Evolutionary conservation across 345 rosid species (phyloP).

Genomic region (Eucalyptus coolabah): DNA sequence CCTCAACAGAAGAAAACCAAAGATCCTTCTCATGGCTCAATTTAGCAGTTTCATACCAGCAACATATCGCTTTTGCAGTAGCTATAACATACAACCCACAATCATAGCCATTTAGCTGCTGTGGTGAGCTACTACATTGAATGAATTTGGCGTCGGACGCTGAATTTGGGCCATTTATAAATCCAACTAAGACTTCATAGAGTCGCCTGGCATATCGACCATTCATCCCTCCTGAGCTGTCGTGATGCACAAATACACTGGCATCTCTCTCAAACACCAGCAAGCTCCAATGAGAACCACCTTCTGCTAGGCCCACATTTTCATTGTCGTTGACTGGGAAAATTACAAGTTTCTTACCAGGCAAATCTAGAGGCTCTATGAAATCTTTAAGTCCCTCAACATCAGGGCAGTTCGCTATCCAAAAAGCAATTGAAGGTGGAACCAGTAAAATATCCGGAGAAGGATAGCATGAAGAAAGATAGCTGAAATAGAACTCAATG

Average conservation of each 20-base stretch:
- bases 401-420: constrained; percentile 68
- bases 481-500: constrained; percentile 77
- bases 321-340: constrained; percentile 53
- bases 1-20: constrained; percentile 59
- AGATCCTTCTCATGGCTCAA: constrained; percentile 7
- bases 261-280: constrained; percentile 42
- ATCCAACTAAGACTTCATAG: constrained; percentile 23
- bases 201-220: constrained; percentile 23
- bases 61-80: constrained; percentile 36
- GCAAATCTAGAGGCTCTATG: constrained; percentile 37
- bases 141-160: constrained; percentile 14
- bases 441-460: constrained; percentile 40
- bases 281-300: constrained; percentile 86
- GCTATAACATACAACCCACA: constrained; percentile 67
- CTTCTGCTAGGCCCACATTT: constrained; percentile 54
- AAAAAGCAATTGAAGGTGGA: constrained; percentile 75
- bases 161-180: constrained; percentile 5
- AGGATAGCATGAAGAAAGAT: constrained; percentile 35
- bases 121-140: constrained; percentile 42
- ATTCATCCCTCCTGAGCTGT: constrained; percentile 39
- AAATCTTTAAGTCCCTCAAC: constrained; percentile 38
- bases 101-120: constrained; percentile 60
- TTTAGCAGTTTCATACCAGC: constrained; percentile 28
- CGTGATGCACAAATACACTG: constrained; percentile 67
- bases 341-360: constrained; percentile 37